Conservation (phyloP, 768 basidiomycete species). For the Pleurotus tuber-regium region DNA sequence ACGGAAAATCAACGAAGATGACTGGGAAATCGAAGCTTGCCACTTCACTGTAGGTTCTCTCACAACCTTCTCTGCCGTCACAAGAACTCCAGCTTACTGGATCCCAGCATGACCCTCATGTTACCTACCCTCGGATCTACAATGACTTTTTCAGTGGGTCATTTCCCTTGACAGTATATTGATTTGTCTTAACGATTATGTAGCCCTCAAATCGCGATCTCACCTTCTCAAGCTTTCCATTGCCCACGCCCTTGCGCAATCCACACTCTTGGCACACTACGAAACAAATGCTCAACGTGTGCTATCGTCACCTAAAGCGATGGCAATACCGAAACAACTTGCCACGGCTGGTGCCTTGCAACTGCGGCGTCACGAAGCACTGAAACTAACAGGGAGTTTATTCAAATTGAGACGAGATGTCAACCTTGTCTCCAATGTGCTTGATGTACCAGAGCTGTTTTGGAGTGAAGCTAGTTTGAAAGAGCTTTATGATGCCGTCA, state of each 20-base stretch:
- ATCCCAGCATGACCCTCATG: slow-evolving; percentile 74
- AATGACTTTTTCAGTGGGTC: slow-evolving; percentile 93
- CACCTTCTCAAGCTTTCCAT: slow-evolving; percentile 92
- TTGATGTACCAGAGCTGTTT: slow-evolving; percentile 92
- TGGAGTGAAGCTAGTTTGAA: slow-evolving; percentile 93
- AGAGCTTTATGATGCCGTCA: slow-evolving; percentile 86
- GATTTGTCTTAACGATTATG: slow-evolving; percentile 6
- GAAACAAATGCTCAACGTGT: slow-evolving; percentile 77
- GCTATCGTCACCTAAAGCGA: slow-evolving; percentile 72
- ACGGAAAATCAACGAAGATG: slow-evolving; percentile 55
- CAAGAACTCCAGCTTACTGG: slow-evolving; percentile 9
- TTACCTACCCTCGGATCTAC: slow-evolving; percentile 87
- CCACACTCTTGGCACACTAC: slow-evolving; percentile 86
- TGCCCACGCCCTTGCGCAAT: slow-evolving; percentile 92
- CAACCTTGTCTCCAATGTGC: slow-evolving; percentile 85
- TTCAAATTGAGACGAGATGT: slow-evolving; percentile 90
- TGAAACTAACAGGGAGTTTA: slow-evolving; percentile 80
- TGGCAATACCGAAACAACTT: slow-evolving; percentile 82
- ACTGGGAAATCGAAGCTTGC: slow-evolving; percentile 93
- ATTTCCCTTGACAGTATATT: background rate
- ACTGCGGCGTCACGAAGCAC: slow-evolving; percentile 76
- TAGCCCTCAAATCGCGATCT: slow-evolving; percentile 90
- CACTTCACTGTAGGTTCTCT: slow-evolving; percentile 72
- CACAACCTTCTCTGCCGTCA: slow-evolving; percentile 4
- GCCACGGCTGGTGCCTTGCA: slow-evolving; percentile 74